These are phyloP conservation scores for Planoprotostelium fungivorum DNA, from an alignment of 78 protist species.

Conservation along the genomic window DNA sequence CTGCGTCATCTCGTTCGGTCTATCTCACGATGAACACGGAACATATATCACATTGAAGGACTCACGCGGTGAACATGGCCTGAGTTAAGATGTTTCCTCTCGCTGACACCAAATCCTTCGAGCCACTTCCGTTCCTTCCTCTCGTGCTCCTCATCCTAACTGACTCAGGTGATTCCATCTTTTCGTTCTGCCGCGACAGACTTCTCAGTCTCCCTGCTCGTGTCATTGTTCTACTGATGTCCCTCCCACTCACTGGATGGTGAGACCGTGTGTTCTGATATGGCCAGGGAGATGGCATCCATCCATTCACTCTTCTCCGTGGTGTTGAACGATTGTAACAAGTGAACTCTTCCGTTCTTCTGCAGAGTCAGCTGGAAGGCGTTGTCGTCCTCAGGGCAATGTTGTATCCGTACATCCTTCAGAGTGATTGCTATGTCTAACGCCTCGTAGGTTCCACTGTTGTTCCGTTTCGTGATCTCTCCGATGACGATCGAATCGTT, in stretches of 20 bases:
- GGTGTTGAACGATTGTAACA: background rate
- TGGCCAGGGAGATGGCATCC: background rate
- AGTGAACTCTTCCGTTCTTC: background rate
- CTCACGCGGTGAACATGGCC: background rate
- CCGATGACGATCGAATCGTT: background rate
- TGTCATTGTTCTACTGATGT: background rate
- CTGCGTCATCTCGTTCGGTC: background rate
- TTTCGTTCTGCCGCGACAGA: background rate
- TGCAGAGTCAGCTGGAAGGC: background rate
- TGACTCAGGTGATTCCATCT: background rate
- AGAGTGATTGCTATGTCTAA: no score
- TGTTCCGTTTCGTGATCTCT: background rate
- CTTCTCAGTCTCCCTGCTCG: background rate
- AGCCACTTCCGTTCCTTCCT: no score
- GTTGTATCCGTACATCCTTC: background rate
- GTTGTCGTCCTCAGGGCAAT: background rate
- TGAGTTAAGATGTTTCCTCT: background rate
- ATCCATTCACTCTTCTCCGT: background rate
- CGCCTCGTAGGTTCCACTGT: no score
- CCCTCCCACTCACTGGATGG: background rate
- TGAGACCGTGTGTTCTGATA: background rate
- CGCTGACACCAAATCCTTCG: background rate
- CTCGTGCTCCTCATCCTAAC: background rate
- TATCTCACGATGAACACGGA: background rate
- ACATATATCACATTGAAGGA: background rate